Base-by-base conservation (phyloP, 768 basidiomycete genomes). In the Termitomyces sp. region DNA sequence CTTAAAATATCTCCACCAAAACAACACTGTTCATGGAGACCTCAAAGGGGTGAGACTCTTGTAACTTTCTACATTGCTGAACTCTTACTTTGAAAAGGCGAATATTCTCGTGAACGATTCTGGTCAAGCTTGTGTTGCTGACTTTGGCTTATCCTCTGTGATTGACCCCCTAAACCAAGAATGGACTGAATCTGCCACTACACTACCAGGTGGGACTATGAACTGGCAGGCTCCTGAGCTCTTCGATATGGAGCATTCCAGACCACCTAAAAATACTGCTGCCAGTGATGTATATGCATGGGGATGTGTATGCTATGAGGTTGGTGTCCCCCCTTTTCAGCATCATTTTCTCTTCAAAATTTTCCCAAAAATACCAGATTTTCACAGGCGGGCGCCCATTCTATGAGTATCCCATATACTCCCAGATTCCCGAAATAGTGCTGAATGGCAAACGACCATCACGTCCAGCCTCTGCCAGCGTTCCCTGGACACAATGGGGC, bases 141-240 rank as follows among this genome's bases (percentile, higher is more conserved):
- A 57, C n/a, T 57, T 57, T 46, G 55, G 55, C 15, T 44, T 56
- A 33, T n/a, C 44, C 15, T 33, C 44, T 9, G 56, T 57, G 13
- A 36, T 45, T 20, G 44, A 46, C n/a, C 56, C 44, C 8, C 16
- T 24, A 2, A 46, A 35, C 52, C 36, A 13, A 1, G 7, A 35
- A 13, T 53, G 33, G 52, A 53, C 20, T 16, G 11, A 20, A 20
- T 20, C 32, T n/a, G n/a, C 32, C 12, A 36, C 33, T n/a, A 12
- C 32, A 5, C 15, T 16, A 11, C 12, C 4, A 33, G 56, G 44
- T 18, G 56, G 56, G 56, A 56, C 55, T 4, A 20, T 35, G 15
- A 42, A 45, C 28, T 56, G 55, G 55, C 55, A 56, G 32, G 55
- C 55, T 13, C 42, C 55, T 12, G 55, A 45, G 24, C 42, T 56